These are phyloP conservation scores for Cladophialophora yegresii DNA, from an alignment of 2,329 filamentous ascomycete genomes.

Conservation along the genomic window DNA sequence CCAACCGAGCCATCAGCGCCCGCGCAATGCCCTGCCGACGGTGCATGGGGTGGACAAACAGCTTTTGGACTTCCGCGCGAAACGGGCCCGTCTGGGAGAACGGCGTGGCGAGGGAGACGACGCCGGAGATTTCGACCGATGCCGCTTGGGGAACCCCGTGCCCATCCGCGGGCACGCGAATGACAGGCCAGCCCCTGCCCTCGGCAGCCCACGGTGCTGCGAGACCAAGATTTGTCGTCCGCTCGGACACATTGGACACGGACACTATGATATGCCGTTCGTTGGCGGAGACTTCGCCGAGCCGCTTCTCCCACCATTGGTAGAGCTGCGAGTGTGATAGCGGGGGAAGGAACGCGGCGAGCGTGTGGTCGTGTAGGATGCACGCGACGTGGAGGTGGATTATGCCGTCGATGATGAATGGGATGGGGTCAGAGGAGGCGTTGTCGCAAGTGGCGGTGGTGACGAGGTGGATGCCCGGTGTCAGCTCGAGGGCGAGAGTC, in stretches of 20 bases:
- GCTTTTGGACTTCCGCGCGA: conserved; percentile 58
- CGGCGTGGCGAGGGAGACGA: conserved; percentile 58
- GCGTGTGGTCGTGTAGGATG: conserved; percentile 59
- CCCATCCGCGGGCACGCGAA: conserved; percentile 41
- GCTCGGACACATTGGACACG: conserved; percentile 39
- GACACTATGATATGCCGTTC: conserved; percentile 58
- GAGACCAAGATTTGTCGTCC: conserved; percentile 39
- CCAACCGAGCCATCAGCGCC: conserved; percentile 56
- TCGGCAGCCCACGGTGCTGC: conserved; percentile 8
- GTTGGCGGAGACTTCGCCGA: conserved; percentile 52
- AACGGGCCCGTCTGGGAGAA: conserved; percentile 59
- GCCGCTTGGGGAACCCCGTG: background rate
- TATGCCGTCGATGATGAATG: conserved; percentile 55
- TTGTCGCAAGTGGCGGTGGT: background rate
- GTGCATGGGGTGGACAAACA: conserved; percentile 58
- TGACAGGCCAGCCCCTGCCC: conserved; percentile 17
- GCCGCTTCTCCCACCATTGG: conserved; percentile 59
- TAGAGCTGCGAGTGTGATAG: conserved; percentile 59
- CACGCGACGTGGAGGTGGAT: conserved; percentile 61
- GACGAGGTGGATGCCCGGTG: background rate
- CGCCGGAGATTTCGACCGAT: conserved; percentile 47
- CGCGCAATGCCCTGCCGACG: conserved; percentile 57
- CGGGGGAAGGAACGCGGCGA: conserved; percentile 63
- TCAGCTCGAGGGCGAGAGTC: background rate
- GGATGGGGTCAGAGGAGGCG: background rate